Evolutionary conservation across 352 stramenopile species (phyloP), one percentile per base, ranked within the genome.

Genomic region (Plasmopara halstedii): DNA sequence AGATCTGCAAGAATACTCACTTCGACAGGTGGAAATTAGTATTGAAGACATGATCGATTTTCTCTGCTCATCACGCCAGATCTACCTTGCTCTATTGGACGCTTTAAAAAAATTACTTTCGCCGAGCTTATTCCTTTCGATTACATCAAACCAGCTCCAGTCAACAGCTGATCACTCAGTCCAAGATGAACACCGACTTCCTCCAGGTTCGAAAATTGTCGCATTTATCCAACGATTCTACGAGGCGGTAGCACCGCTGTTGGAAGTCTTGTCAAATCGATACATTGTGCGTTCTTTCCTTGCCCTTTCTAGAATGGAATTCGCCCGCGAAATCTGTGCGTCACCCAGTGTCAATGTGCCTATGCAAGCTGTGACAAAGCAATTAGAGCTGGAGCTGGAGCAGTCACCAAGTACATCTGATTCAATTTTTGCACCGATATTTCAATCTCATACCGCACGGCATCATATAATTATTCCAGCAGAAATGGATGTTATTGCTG

Each of bases 321-420:
- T 84, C 60, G 64, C 51, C 1, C 72, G 72, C 9, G 66, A 84
- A 42, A 47, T 54, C 7, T 69, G 61, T 46, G 42, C 43, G 6
- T 69, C 60, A 0, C 23, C 51, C 19, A 40, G 48, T 15, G 36
- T 34, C 9, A 79, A 84, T 32, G 22, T 31, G 21, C 42, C 43
- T n/a, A 77, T 84, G 60, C 46, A 63, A 39, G 4, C 25, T 8
- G 49, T 81, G 19, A 84, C 68, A 0, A 55, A 79, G 27, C 58
- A 56, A 6, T 29, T 84, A 17, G 66, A 84, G 27, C 33, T 67
- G 25, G 40, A 48, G 1, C 40, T 79, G 22, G 68, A 84, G 32
- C 33, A 54, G 11, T 39, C 42, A 9, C 11, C 50, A 37, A 19
- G 41, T 17, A 22, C 54, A 11, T 50, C 58, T 1, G 62, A 75